Evolutionary conservation across 2,329 filamentous ascomycete genomes (phyloP).

Genomic region (Setomelanomma holmii): DNA sequence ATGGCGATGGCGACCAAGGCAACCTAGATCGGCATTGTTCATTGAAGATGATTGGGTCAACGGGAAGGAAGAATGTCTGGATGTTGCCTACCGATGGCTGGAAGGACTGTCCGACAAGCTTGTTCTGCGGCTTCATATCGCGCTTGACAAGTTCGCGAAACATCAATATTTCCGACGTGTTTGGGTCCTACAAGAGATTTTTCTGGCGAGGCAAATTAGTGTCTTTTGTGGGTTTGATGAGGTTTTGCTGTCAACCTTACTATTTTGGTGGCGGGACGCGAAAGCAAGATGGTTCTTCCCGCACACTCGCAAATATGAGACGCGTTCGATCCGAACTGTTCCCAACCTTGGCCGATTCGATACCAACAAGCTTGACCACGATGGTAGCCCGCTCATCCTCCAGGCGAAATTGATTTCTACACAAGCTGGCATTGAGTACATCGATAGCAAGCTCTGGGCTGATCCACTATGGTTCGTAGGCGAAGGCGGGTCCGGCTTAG

Average conservation of each 20-base stretch:
- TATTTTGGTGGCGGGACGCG: neutral
- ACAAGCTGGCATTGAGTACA: neutral
- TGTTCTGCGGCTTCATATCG: neutral
- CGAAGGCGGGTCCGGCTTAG: neutral
- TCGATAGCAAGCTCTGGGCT: neutral
- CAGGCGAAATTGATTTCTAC: neutral
- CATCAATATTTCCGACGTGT: neutral
- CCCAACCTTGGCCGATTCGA: too few species aligned
- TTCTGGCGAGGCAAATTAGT: neutral
- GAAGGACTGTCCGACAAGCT: neutral
- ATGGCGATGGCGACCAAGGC: too few species aligned
- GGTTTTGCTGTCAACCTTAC: neutral
- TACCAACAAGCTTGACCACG: too few species aligned
- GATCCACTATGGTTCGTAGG: neutral
- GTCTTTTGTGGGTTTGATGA: neutral
- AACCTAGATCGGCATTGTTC: neutral
- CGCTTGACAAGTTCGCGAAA: neutral
- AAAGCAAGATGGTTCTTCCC: neutral
- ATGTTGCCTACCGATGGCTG: neutral
- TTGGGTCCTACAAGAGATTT: neutral
- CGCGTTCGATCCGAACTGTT: neutral
- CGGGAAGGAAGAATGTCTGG: neutral
- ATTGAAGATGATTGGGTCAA: neutral
- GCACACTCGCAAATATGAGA: neutral
- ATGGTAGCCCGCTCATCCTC: neutral